phyloP scores from a whole-genome alignment of 2,329 filamentous ascomycete genomes.

The Magnaporthiopsis poae region DNA sequence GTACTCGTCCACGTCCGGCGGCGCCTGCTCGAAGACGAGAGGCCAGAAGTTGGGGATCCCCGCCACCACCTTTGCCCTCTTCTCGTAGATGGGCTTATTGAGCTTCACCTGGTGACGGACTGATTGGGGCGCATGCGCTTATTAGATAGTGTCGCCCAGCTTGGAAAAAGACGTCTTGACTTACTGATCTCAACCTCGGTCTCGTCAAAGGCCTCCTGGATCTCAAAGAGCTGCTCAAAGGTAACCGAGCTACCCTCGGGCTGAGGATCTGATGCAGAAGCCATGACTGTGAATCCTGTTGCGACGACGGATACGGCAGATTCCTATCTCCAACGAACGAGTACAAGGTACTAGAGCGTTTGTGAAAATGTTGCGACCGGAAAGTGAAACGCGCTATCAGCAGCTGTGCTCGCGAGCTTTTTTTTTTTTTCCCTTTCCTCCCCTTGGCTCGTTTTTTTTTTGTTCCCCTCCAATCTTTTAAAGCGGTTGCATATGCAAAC shows the following conservation, averaged over 20 bases:
- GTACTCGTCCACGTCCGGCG: slow-evolving; percentile 76
- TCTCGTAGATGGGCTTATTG: slow-evolving; percentile 61
- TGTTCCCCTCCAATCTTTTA: neutral
- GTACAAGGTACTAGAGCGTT: neutral
- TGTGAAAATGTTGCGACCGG: neutral
- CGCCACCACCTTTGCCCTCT: slow-evolving; percentile 59
- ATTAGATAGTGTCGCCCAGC: neutral
- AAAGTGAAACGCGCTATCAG: neutral
- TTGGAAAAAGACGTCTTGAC: slow-evolving; percentile 23
- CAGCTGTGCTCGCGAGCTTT: neutral
- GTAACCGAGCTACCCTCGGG: slow-evolving; percentile 32
- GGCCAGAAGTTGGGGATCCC: slow-evolving; percentile 86
- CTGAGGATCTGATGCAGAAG: neutral
- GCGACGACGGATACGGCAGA: no score
- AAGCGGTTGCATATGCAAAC: neutral
- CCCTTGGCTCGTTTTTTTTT: neutral
- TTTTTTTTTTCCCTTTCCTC: neutral
- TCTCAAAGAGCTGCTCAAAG: slow-evolving; percentile 67
- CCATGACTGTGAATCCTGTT: neutral
- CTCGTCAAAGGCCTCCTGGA: slow-evolving; percentile 78
- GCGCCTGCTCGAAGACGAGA: slow-evolving; percentile 81
- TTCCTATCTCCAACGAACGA: neutral
- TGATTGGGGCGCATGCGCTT: neutral
- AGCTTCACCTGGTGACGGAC: slow-evolving; percentile 51
- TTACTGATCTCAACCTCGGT: slow-evolving; percentile 73